Evolutionary conservation across 257 asterid genomes (phyloP).

Genomic region (Ophiorrhiza pumila): DNA sequence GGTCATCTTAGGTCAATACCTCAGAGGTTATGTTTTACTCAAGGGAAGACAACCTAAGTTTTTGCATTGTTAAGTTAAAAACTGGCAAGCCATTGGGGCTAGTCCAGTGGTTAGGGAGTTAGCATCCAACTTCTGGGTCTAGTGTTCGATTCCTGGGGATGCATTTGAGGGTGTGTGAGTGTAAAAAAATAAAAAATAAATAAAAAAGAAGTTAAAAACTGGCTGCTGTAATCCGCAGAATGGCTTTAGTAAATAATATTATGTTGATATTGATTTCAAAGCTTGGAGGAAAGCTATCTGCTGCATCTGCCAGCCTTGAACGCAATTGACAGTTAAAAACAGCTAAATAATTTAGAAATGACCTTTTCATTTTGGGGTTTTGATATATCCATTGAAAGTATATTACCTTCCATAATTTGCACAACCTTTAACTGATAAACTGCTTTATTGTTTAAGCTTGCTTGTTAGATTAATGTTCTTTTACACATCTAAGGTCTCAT

Average conservation of each 20-base stretch:
- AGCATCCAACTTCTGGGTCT: too few species aligned
- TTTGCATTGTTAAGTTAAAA: too few species aligned
- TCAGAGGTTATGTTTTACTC: too few species aligned
- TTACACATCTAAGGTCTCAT: too few species aligned
- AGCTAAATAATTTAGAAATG: background rate
- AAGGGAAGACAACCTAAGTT: background rate
- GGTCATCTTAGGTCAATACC: too few species aligned
- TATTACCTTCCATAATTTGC: background rate
- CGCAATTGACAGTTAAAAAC: background rate
- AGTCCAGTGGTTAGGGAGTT: too few species aligned
- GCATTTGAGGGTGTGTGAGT: too few species aligned
- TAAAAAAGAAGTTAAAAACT: too few species aligned
- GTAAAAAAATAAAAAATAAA: too few species aligned
- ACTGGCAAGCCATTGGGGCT: too few species aligned
- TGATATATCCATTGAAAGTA: background rate
- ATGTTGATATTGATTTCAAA: background rate
- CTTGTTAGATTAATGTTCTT: background rate
- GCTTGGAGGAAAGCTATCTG: background rate
- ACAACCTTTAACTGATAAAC: background rate
- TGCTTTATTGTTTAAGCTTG: background rate
- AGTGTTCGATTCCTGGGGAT: too few species aligned
- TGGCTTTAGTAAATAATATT: background rate
- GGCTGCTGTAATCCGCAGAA: background rate
- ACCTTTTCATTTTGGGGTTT: background rate
- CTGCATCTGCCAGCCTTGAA: background rate